Base-by-base conservation (phyloP, 2,329 filamentous ascomycete genomes). In the Penicillium sp. region DNA sequence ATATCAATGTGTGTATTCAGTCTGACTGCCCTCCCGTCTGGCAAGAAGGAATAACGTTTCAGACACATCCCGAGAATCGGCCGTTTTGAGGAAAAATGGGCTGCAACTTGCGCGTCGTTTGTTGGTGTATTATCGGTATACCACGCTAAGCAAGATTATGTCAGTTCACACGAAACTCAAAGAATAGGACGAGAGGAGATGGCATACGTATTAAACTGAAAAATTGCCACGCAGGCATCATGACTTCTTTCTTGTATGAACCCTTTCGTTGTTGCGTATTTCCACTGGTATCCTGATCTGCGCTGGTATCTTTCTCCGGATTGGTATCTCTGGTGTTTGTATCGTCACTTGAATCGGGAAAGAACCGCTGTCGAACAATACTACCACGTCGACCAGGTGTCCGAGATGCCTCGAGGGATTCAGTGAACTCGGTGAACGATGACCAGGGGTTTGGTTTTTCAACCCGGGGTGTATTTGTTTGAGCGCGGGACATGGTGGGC, bases 181-280 rank as follows among this genome's bases (percentile, higher is more conserved):
- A 43, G 19, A 56, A 21, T 19, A 58, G 10, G 17, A 52, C n/a
- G 39, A 81, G 15, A 27, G 17, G 21, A 12, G 27, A 43, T 17
- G 33, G 41, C 89, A 77, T 79, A 92, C 89, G 93, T 67, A 97
- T 91, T 27, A 97, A 79, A 68, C 90, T 91, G 77, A 97, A 97
- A 70, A 97, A 96, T 69, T 97, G 93, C 92, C 93, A 97, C 2
- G 94, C 94, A 38, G 93, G 93, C 79, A 97, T 96, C 58, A 93
- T 88, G 15, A 97, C 89, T 67, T 96, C 93, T 70, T 93, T 96
- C 62, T 83, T 75, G 49, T 82, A 74, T 35, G 78, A 80, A 39
- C 76, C 76, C 53, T 66, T 74, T 15, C 73, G 70, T 8, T 64
- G 58, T 38, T 71, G 66, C 6, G 61, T 61, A 21, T 64, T 60